Evolutionary conservation across 208 protist species (phyloP).

Genomic region (Trypanosoma lewisi): DNA sequence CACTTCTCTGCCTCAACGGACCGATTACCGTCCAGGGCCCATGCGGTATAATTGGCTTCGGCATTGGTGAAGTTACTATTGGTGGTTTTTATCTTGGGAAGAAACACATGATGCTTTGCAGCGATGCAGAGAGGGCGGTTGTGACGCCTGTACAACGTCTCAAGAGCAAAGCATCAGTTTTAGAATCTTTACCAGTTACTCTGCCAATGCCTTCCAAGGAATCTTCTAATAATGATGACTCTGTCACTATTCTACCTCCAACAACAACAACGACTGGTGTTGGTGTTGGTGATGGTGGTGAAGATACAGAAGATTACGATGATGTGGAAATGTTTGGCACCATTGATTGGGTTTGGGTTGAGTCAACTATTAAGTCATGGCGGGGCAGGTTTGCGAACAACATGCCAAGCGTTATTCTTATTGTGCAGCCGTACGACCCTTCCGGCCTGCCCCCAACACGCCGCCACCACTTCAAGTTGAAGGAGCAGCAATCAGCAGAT

Average conservation of each 20-base stretch:
- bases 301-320: conserved; percentile 20
- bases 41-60: conserved; percentile 68
- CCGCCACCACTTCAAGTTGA: conserved; percentile 19
- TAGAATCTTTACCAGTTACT: conserved; percentile 20
- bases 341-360: conserved; percentile 86
- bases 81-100: conserved; percentile 66
- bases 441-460: conserved; percentile 16
- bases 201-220: not conserved
- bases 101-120: conserved; percentile 62
- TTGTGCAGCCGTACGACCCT: conserved; percentile 56
- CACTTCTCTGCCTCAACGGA: conserved; percentile 46
- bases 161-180: conserved; percentile 14
- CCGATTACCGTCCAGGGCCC: conserved; percentile 73
- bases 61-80: conserved; percentile 61
- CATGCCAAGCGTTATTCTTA: conserved; percentile 43
- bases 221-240: not conserved
- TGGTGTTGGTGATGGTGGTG: conserved; percentile 24
- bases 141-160: conserved; percentile 50
- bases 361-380: conserved; percentile 48
- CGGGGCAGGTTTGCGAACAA: conserved; percentile 35
- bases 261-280: not conserved
- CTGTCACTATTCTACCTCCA: not conserved
- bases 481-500: conserved; percentile 4
- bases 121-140: conserved; percentile 44
- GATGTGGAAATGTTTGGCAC: conserved; percentile 72